Evolutionary conservation across 1,139 yeast species (phyloP), one percentile per base, ranked within the genome.

Genomic region (Debaryomycetaceae sp.): DNA sequence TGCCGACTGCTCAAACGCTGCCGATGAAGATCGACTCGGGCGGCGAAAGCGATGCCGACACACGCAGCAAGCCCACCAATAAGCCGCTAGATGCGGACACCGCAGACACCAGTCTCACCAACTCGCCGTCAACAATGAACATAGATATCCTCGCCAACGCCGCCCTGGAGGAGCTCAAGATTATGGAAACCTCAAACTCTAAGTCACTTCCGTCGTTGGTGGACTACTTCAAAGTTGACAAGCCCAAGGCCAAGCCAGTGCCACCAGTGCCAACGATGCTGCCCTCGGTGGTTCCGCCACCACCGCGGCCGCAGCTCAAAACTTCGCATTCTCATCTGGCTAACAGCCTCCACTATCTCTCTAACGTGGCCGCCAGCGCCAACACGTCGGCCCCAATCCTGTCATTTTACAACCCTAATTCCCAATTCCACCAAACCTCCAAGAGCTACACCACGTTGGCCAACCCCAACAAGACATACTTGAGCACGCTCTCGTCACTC

Each of bases 141-240:
- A 83, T 84, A 52, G 83, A 83, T 50, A 69, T 83, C 3, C 59
- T 84, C 38, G 95, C 93, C 3, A 74, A 82, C 16, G 93, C 94
- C 3, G 94, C 95, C 2, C 73, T 88, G 4, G 83, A 83, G 48
- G 91, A 83, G 51, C 65, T 84, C 34, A 82, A 61, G 32, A 60
- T 67, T 37, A 46, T 78, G 36, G 78, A 73, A 44, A 46, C 57
- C 14, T 33, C 48, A 21, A 56, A 52, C 32, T 72, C 78, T 8
- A 74, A 71, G 48, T 78, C 84, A 1, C 63, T 81, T 24, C 88
- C 88, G 2, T 71, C 84, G 3, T 58, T 80, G 32, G 65, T 82
- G 0, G 78, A 78, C 27, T 79, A 74, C 55, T 79, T 79, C 37
- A 37, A 34, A 10, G 35, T 34, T 18, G 42, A 14, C 3, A 30